Conservation (phyloP, 164 flowering plant genomes). For the Vitis riparia region DNA sequence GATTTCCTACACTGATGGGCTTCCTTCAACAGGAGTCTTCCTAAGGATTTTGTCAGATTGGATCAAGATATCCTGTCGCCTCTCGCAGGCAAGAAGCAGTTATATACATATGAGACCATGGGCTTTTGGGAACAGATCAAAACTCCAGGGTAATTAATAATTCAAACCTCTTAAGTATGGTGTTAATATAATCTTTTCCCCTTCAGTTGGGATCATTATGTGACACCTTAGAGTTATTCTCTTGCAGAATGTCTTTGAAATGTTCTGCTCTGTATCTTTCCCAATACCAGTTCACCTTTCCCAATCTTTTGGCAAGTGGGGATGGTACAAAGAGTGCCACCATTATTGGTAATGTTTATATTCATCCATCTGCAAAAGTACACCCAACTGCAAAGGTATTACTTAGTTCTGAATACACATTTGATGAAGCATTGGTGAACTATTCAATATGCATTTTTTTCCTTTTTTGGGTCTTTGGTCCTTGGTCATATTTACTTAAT, state of each 20-base stretch:
- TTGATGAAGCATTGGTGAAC: no score
- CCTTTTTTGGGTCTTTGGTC: no score
- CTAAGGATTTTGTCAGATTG: slow-evolving; percentile 85
- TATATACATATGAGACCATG: slow-evolving; percentile 82
- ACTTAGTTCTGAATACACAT: background rate
- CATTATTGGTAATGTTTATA: slow-evolving; percentile 74
- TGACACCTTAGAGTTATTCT: background rate
- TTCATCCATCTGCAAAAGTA: slow-evolving; percentile 98
- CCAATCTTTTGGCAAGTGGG: slow-evolving; percentile 81
- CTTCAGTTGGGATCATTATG: background rate
- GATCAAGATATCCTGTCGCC: slow-evolving; percentile 98
- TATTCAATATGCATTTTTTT: no score
- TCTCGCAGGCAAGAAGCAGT: slow-evolving; percentile 93
- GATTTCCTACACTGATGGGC: background rate
- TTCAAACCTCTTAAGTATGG: background rate
- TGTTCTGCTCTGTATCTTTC: slow-evolving; percentile 86
- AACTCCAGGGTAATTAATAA: slow-evolving; percentile 77
- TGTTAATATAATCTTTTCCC: background rate
- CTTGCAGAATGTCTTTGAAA: slow-evolving; percentile 86
- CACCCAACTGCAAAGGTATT: slow-evolving; percentile 94
- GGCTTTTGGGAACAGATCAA: slow-evolving; percentile 99
- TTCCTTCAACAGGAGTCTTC: slow-evolving; percentile 53
- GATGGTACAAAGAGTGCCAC: slow-evolving; percentile 78
- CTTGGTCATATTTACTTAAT: no score
- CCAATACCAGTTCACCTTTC: slow-evolving; percentile 66